These are phyloP conservation scores for Leccinum subfulvum DNA, from an alignment of 1,284 basidiomycete genomes.

Conservation along the genomic window DNA sequence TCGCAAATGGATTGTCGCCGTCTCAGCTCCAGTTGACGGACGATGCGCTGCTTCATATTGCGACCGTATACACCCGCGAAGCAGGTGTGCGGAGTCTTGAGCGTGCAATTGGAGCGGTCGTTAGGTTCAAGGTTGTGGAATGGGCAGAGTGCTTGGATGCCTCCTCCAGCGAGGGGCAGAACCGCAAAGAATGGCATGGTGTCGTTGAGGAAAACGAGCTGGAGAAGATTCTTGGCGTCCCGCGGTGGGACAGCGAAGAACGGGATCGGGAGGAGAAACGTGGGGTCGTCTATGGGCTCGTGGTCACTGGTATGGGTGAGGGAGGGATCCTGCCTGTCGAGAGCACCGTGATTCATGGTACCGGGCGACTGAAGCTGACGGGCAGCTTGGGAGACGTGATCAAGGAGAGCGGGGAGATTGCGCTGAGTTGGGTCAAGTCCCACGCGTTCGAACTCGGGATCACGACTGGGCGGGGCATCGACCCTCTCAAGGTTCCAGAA, in stretches of 20 bases:
- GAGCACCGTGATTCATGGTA: conserved; percentile 71
- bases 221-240: conserved; percentile 82
- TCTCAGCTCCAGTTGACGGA: conserved; percentile 62
- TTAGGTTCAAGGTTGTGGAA: conserved; percentile 85
- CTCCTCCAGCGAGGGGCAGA: conserved; percentile 11
- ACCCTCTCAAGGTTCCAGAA: conserved; percentile 65
- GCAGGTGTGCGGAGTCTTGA: conserved; percentile 93
- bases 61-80: conserved; percentile 80
- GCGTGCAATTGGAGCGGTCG: conserved; percentile 82
- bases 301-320: conserved; percentile 86
- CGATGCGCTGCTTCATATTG: conserved; percentile 67
- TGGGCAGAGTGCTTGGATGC: conserved; percentile 75
- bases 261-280: conserved; percentile 65
- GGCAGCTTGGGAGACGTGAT: conserved; percentile 85
- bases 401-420: conserved; percentile 86
- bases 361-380: conserved; percentile 71
- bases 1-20: conserved; percentile 62
- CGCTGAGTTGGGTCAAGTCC: conserved; percentile 84
- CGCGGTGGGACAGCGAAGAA: conserved; percentile 81
- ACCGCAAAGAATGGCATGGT: conserved; percentile 52
- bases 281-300: conserved; percentile 83
- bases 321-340: conserved; percentile 86
- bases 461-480: conserved; percentile 58
- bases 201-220: conserved; percentile 71
- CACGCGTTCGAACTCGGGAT: conserved; percentile 82